A percentile compares a stretch with the other conserved stretches of the same genome.
phyloP scores from a whole-genome alignment of 2,329 filamentous ascomycete genomes.

The Coniochaeta sp. region DNA sequence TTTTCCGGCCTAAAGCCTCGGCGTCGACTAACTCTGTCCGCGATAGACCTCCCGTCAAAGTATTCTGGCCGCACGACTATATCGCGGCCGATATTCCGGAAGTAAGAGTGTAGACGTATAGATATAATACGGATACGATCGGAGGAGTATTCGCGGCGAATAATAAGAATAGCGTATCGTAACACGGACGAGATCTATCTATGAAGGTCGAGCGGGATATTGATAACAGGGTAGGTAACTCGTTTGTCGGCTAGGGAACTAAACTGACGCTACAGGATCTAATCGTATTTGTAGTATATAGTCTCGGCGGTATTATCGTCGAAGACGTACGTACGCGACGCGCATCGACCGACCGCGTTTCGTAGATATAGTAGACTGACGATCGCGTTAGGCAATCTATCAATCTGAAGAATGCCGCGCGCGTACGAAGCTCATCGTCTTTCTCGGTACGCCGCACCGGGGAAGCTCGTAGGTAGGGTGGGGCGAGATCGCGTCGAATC shows the following conservation, averaged over 20 bases:
- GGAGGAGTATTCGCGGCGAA: slow-evolving; percentile 25
- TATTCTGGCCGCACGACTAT: slow-evolving; percentile 28
- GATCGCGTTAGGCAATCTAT: slow-evolving; percentile 19
- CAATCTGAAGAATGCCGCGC: slow-evolving; percentile 17
- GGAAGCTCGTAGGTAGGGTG: slow-evolving; percentile 24
- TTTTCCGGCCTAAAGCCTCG: slow-evolving; percentile 4
- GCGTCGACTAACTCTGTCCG: background rate
- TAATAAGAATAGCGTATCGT: slow-evolving; percentile 28
- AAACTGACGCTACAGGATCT: slow-evolving; percentile 17
- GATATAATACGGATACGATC: slow-evolving; percentile 30
- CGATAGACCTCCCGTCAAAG: slow-evolving; percentile 3
- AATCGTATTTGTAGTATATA: slow-evolving; percentile 28
- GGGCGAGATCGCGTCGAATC: slow-evolving; percentile 24
- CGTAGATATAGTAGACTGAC: too few species aligned
- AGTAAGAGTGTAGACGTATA: slow-evolving; percentile 31
- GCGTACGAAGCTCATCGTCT: slow-evolving; percentile 26
- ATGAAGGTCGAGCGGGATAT: slow-evolving; percentile 23
- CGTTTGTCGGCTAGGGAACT: slow-evolving; percentile 5
- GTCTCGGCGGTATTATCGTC: slow-evolving; percentile 29
- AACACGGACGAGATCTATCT: slow-evolving; percentile 25
- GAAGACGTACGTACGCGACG: slow-evolving; percentile 22
- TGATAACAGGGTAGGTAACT: slow-evolving; percentile 17
- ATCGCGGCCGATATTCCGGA: slow-evolving; percentile 27
- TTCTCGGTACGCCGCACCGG: slow-evolving; percentile 32
- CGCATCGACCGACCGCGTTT: too few species aligned